Base-by-base conservation (phyloP, 2,329 filamentous ascomycete species). In the Didymella segeticola region DNA sequence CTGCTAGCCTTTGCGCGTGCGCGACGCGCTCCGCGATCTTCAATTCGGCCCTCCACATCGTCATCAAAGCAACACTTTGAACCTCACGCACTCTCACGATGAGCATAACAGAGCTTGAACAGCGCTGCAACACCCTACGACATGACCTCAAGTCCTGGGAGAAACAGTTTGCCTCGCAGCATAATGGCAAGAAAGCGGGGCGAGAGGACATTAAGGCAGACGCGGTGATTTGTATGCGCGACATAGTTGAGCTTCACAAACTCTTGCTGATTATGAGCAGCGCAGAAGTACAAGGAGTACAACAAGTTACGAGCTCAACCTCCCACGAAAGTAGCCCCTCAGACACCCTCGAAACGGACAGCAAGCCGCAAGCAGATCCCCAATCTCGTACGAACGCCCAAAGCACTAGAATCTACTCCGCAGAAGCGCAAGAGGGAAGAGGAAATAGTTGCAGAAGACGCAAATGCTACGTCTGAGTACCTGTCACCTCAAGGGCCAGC, bases 71-170 rank as follows among this genome's bases (percentile, higher is more conserved):
- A 42, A 46, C 31, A 27, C 20, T 29, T 43, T 47, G 27, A 20
- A 43, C 34, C 53, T 49, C 48, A 61, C 49, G 56, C 39, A 56
- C 41, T 23, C 45, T 23, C 54, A 61, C 56, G 39, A 74, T 73
- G 69, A 66, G 62, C 53, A 61, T 60, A 49, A 53, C 62, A 25
- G 66, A 69, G 5, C 36, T 67, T 12, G 65, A 73, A 41, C 56
- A 73, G 86, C 95, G 66, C 95, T 99, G 77, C 91, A 97, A 82
- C 93, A 88, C 79, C 95, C 77, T 92, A n/a, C 83, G 88, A n/a
- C 76, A 79, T 30, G 86, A 90, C 58, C 77, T 93, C 41, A 93
- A 93, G 75, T 73, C 75, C 60, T 95, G 89, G 86, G 90, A 95
- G 70, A 85, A 79, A 59, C 77, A 83, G 6, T 93, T 90, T 79